Base-by-base conservation (phyloP, 805 yeast species). In the Lipomyces lipofer region DNA sequence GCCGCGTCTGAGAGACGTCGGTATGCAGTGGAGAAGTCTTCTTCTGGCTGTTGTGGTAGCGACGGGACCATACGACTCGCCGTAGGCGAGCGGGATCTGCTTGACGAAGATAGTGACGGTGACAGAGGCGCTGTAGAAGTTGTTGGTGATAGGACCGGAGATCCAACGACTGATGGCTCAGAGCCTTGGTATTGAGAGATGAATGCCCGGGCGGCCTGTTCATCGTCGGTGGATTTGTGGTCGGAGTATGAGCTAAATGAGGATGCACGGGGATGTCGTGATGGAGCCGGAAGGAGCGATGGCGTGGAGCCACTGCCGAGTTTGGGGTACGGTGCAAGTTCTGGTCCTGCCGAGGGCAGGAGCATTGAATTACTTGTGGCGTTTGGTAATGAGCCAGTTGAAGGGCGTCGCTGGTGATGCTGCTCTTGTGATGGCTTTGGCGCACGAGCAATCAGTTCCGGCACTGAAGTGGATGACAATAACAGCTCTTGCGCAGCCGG, bases 1-100 rank as follows among this genome's bases (percentile, higher is more conserved):
- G 59, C 59, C 4, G 62, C 54, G 28, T 62, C 58, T 8, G 65
- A 63, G 15, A 63, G 49, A 1, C 60, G 52, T 15, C 63, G 50
- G 35, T 54, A 63, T 15, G 65, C 65, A 4, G 36, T 56, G 9
- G 61, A 51, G 46, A 63, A 60, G 40, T 61, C 62, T 29, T 43
- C 51, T 10, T 50, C 47, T 7, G 32, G 30, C 13, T 47, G 43
- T 33, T 45, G 45, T 17, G 32, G 38, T 12, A 29, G 10, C 10
- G 58, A 43, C 10, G 53, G 44, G 17, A 38, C 38, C 21, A 49
- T 42, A 32, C 55, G 35, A 5, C 52, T 21, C 9, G 33, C 15
- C 9, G 46, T 39, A n/a, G 52, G 55, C 2, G 58, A 50, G 6
- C 44, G 52, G 13, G 57, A 42, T 27, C 51, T 49, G 27, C 42